Evolutionary conservation across 768 basidiomycete species (phyloP).

Genomic region (Nidularia sp.): DNA sequence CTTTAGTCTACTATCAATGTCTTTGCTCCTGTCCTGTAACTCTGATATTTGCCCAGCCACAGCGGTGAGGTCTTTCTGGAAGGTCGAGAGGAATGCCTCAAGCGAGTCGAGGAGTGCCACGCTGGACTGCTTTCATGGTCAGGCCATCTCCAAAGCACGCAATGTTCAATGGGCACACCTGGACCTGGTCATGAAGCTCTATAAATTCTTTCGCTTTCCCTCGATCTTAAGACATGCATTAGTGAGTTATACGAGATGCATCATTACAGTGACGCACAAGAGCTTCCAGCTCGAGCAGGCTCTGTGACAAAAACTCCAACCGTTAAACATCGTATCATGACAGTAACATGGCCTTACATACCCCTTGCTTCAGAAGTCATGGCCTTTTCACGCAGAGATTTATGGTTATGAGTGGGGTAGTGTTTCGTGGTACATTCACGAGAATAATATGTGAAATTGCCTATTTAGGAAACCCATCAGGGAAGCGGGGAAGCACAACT

Average conservation of each 20-base stretch:
- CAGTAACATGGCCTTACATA: not conserved
- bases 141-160: not conserved
- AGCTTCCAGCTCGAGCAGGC: no score
- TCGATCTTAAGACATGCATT: slow-evolving; percentile 20
- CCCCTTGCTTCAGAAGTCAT: not conserved
- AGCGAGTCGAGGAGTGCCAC: slow-evolving; percentile 81
- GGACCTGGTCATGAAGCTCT: slow-evolving; percentile 88
- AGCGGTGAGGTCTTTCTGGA: slow-evolving; percentile 89
- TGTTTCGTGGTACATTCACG: no score
- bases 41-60: slow-evolving; percentile 97
- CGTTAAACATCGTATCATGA: no score
- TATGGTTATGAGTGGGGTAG: no score
- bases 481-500: no score
- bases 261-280: no score
- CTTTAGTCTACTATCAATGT: slow-evolving; percentile 83
- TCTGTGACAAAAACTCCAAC: no score
- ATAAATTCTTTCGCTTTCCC: slow-evolving; percentile 61
- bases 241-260: not conserved
- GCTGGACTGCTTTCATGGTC: slow-evolving; percentile 59
- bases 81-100: slow-evolving; percentile 89
- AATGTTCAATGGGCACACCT: slow-evolving; percentile 40
- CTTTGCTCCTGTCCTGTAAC: slow-evolving; percentile 84
- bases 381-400: no score
- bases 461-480: no score
- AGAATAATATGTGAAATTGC: no score